Base-by-base conservation (phyloP, 2,329 filamentous ascomycete genomes). In the Alternaria consortialis region DNA sequence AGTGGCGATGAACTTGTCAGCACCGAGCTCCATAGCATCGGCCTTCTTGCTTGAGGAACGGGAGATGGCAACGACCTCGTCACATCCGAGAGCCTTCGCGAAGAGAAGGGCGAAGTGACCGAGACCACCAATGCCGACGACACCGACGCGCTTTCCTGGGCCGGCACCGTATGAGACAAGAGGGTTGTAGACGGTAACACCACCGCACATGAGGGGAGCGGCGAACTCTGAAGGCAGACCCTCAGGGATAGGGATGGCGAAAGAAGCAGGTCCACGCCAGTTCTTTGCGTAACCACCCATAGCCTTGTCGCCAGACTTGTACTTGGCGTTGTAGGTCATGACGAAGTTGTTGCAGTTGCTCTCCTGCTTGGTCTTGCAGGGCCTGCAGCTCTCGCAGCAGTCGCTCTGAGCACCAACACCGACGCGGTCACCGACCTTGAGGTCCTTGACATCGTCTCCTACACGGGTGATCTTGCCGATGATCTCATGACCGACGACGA, bases 171-270 rank as follows among this genome's bases (percentile, higher is more conserved):
- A 89, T 27, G 91, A 85, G 53, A 91, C 87, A 7, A 96, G 84
- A 1, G 93, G 92, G 64, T 87, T 90, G 82, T 90, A 96, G 42
- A 88, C 87, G 1, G 92, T 95, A 62, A 95, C 84, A 65, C 93
- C 92, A 36, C 91, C 92, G 78, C 92, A 96, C 70, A 95, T 85
- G 88, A 94, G 92, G 5, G 91, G 91, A 1, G 91, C 92, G 1
- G 89, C 91, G 53, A 88, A 79, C 52, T 78, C 79, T 39, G 77
- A 81, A 59, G 81, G 74, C 40, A 95, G 85, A 48, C 84, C 86
- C n/a, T 93, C 91, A 17, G 92, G 92, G 64, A 96, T 94, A 65
- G 89, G 89, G 74, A 88, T 86, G 9, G 83, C 84, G 74, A 86
- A 94, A 79, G 92, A 88, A 79, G 93, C 90, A 78, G 94, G 91